These are phyloP conservation scores for Taphrina communis DNA, from an alignment of 1,139 yeast genomes.

Conservation along the genomic window DNA sequence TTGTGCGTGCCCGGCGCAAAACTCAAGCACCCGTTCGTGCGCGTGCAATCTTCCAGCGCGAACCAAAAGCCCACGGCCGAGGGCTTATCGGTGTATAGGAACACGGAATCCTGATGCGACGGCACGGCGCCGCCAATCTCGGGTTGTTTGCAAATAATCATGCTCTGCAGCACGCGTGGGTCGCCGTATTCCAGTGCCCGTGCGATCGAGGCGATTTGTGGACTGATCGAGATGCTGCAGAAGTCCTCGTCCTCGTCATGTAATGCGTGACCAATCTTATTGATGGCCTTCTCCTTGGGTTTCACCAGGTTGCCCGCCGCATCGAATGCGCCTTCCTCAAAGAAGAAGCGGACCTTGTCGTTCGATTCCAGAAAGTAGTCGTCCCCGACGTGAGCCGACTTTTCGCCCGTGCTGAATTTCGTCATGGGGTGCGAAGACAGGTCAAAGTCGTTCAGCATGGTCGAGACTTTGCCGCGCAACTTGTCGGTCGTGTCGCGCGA, in stretches of 20 bases:
- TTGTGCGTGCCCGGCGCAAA: constrained; percentile 79
- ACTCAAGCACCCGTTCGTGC: constrained; percentile 70
- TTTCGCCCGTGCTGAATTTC: constrained; percentile 65
- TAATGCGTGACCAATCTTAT: constrained; percentile 80
- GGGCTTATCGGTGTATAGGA: constrained; percentile 72
- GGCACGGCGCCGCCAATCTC: constrained; percentile 77
- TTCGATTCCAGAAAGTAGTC: constrained; percentile 71
- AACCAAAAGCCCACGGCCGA: constrained; percentile 82
- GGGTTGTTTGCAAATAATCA: constrained; percentile 83
- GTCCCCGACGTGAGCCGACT: constrained; percentile 68
- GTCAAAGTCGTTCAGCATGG: constrained; percentile 60
- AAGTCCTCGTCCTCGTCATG: constrained; percentile 64
- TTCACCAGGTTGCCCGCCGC: constrained; percentile 59
- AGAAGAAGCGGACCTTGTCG: constrained; percentile 71
- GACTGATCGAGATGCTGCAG: constrained; percentile 59
- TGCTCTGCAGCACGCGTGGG: constrained; percentile 76
- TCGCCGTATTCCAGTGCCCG: constrained; percentile 61
- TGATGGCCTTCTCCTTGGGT: constrained; percentile 65
- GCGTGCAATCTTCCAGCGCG: constrained; percentile 76
- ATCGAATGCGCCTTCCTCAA: constrained; percentile 74
- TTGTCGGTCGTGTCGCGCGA: constrained; percentile 54
- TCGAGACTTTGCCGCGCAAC: constrained; percentile 57
- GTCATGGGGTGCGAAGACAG: constrained; percentile 70
- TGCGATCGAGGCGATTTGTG: constrained; percentile 61
- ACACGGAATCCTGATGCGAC: constrained; percentile 77